Base-by-base conservation (phyloP, 192 early-diverging fungal species). In the Chytriomyces sp. region DNA sequence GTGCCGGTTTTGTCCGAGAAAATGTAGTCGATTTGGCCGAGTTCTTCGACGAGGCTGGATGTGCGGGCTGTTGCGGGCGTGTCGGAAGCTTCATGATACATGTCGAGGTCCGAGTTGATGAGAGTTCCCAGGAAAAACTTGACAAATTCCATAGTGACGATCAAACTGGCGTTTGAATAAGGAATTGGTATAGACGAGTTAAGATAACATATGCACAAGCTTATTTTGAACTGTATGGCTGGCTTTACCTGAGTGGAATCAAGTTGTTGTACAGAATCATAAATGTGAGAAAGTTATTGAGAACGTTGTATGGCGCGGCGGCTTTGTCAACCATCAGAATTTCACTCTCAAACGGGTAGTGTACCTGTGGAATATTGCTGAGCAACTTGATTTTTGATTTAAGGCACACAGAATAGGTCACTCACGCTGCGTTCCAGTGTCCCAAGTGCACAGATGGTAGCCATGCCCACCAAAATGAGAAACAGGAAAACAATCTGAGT, bases 241-340 rank as follows among this genome's bases (percentile, higher is more conserved):
- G 63, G 4, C 47, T 24, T 75, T 80, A 93, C 90, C 88, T 93
- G 79, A 99, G 94, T 18, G 97, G 97, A 82, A 99, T 99, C 83
- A 99, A 88, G 84, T 96, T 98, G 90, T 99, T 99, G 89, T 94
- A 99, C 61, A 99, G 83, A 86, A 99, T 97, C 81, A 97, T 91
- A 79, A 96, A 99, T 9, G 97, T 99, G 82, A 99, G 82, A 72
- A 99, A 94, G 84, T 95, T 94, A 57, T 86, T 89, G 65, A 93
- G 92, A 82, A 99, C 91, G 80, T 87, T 23, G 9, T 76, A 77
- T 72, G 79, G 80, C 11, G 84, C 86, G 9, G 66, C 75, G n/a
- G 43, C 50, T 6, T 63, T 8, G 50, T 79, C 64, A 23, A 81
- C 35, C 62, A 81, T n/a, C 13, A 89, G 49, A 50, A 89, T 69